These are phyloP conservation scores for Mortierella sp. DNA, from an alignment of 371 early-diverging fungal species.

Conservation along the genomic window DNA sequence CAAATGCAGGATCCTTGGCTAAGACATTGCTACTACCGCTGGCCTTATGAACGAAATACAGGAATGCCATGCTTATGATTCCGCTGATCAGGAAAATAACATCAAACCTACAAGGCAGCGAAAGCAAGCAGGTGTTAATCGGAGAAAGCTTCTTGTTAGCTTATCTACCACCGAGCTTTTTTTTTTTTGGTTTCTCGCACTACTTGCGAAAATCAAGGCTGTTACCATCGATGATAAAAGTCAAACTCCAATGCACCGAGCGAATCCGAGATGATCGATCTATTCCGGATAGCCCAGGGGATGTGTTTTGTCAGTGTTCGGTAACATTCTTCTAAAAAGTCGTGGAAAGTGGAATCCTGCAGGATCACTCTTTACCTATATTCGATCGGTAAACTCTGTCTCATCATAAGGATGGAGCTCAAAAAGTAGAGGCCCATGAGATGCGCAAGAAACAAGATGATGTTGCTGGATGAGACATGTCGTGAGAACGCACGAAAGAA, in stretches of 20 bases:
- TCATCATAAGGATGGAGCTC: slow-evolving; percentile 90
- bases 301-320: no score
- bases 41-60: slow-evolving; percentile 78
- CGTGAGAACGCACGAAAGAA: slow-evolving; percentile 74
- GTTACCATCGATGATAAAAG: slow-evolving; percentile 91
- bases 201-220: no score
- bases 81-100: slow-evolving; percentile 89
- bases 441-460: slow-evolving; percentile 84
- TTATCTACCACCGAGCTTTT: no score
- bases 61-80: slow-evolving; percentile 66
- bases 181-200: no score
- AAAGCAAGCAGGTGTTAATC: not conserved
- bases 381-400: slow-evolving; percentile 85
- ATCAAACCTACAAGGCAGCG: slow-evolving; percentile 71
- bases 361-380: slow-evolving; percentile 63
- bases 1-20: slow-evolving; percentile 46
- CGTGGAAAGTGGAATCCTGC: not conserved
- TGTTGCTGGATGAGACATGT: slow-evolving; percentile 73
- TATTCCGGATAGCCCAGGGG: slow-evolving; percentile 16
- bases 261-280: slow-evolving; percentile 82
- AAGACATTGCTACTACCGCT: slow-evolving; percentile 59
- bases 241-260: slow-evolving; percentile 84
- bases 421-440: slow-evolving; percentile 95
- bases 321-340: no score
- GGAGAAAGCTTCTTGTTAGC: no score